These are phyloP conservation scores for Orbilia brochopaga DNA, from an alignment of 2,329 filamentous ascomycete species.

Conservation along the genomic window DNA sequence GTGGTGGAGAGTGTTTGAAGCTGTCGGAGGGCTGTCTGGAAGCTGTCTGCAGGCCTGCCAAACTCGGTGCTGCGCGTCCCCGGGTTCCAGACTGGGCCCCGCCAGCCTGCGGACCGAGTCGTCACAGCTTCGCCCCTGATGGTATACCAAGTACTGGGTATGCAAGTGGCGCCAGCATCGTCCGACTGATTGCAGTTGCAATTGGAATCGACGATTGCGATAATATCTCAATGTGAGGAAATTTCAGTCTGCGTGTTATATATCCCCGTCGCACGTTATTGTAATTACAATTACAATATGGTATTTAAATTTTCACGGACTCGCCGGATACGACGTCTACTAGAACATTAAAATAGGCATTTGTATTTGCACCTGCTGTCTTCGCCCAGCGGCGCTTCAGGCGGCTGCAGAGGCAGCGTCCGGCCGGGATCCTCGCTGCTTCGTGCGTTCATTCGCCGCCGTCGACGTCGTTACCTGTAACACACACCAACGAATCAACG, in stretches of 20 bases:
- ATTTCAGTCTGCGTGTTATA: too few species aligned
- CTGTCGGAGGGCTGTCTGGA: slow-evolving; percentile 49
- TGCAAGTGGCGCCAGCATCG: too few species aligned
- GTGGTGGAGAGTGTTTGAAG: slow-evolving; percentile 45
- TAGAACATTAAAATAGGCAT: too few species aligned
- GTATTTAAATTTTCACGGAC: too few species aligned
- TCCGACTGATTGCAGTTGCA: too few species aligned
- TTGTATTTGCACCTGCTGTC: background rate
- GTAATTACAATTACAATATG: too few species aligned
- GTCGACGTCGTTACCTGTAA: background rate
- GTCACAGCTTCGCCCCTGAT: slow-evolving; percentile 31
- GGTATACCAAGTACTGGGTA: too few species aligned
- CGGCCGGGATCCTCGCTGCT: background rate
- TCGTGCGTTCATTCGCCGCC: background rate
- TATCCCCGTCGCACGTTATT: too few species aligned
- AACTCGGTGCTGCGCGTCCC: slow-evolving; percentile 12
- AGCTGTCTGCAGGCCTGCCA: slow-evolving; percentile 37
- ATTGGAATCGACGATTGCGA: too few species aligned
- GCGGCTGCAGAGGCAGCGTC: slow-evolving; percentile 3
- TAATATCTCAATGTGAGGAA: too few species aligned
- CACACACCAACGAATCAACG: background rate
- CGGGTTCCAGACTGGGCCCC: slow-evolving; percentile 19
- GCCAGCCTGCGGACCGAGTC: slow-evolving; percentile 18
- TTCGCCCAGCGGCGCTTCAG: background rate
- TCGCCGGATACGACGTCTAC: too few species aligned